Conservation (phyloP, 192 early-diverging fungal species). For the Rhizoclosmatium sp. region DNA sequence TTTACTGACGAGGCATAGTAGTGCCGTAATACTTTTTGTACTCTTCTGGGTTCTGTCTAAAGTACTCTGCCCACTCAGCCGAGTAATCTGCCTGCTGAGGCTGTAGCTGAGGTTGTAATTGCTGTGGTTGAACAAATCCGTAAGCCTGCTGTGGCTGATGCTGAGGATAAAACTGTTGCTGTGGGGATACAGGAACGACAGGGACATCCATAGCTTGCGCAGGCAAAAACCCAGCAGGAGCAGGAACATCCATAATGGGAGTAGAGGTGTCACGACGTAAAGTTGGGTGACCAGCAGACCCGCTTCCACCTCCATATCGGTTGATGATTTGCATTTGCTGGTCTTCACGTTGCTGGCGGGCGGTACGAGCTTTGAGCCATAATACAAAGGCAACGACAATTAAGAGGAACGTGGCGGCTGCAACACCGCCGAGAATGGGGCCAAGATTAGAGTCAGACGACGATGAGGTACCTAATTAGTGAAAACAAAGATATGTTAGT, state of each 20-base stretch:
- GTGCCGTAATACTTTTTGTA: slow-evolving; percentile 31
- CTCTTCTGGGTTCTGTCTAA: slow-evolving; percentile 28
- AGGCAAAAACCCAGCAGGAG: background rate
- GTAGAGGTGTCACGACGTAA: background rate
- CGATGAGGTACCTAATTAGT: background rate
- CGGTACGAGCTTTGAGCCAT: slow-evolving; percentile 16
- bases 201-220: background rate
- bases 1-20: background rate
- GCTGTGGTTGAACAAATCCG: background rate
- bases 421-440: slow-evolving; percentile 32
- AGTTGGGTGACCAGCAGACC: background rate
- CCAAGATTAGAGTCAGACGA: slow-evolving; percentile 6
- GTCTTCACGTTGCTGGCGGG: slow-evolving; percentile 11
- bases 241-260: background rate
- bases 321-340: slow-evolving; percentile 16
- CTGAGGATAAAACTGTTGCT: background rate
- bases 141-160: background rate
- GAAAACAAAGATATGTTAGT: background rate
- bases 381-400: slow-evolving; percentile 28
- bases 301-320: background rate
- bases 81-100: slow-evolving; percentile 13
- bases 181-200: background rate
- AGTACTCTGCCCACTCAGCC: slow-evolving; percentile 30
- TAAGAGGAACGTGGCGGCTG: slow-evolving; percentile 21
- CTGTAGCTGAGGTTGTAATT: background rate